Percentiles rank a stretch among this genome's conserved stretches.
Evolutionary conservation across 1,284 basidiomycete species (phyloP).

Genomic region (Puccinia triticina): DNA sequence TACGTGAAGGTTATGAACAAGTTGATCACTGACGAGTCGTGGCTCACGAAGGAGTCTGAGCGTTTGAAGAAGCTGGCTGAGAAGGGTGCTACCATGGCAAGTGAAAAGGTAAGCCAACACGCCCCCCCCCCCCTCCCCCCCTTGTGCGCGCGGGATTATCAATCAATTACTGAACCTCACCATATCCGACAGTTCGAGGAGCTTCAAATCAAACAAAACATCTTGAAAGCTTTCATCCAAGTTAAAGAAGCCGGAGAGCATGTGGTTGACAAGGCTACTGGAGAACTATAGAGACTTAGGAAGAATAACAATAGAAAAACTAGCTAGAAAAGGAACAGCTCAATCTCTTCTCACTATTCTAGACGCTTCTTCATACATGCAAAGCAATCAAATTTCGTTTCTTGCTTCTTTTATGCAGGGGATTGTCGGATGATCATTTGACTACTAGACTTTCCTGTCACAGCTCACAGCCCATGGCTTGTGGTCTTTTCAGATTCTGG

Average conservation of each 20-base stretch:
- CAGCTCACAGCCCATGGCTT: too few species aligned
- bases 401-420: not conserved
- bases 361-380: not conserved
- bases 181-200: slow-evolving; percentile 36
- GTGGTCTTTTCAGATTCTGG: too few species aligned
- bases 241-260: slow-evolving; percentile 13
- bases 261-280: slow-evolving; percentile 44
- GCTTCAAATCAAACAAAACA: slow-evolving; percentile 51
- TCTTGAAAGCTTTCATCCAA: slow-evolving; percentile 37
- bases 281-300: slow-evolving; percentile 20
- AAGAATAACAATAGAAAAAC: not conserved
- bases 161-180: not conserved
- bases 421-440: too few species aligned
- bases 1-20: slow-evolving; percentile 50
- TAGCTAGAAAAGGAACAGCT: not conserved
- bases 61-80: slow-evolving; percentile 45
- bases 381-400: not conserved
- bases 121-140: too few species aligned
- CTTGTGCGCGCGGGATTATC: not conserved
- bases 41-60: slow-evolving; percentile 37
- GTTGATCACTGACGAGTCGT: slow-evolving; percentile 18
- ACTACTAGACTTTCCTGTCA: too few species aligned
- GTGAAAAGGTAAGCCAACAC: slow-evolving; percentile 18
- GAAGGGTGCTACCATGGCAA: slow-evolving; percentile 44
- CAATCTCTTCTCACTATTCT: not conserved